Base-by-base conservation (phyloP, 331 rosid genomes). In the Malus hybrid region DNA sequence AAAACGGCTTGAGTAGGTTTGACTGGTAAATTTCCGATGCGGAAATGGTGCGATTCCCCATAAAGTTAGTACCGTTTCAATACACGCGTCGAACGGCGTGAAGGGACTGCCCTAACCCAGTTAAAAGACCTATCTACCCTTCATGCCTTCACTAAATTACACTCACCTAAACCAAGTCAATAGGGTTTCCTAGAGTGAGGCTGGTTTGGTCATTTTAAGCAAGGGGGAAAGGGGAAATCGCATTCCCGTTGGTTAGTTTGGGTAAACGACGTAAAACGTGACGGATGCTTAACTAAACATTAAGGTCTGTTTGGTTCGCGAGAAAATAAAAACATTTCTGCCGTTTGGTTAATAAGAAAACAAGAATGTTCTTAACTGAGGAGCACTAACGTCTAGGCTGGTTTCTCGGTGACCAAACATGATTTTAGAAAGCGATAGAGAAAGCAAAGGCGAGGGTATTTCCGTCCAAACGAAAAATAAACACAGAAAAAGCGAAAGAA, bases 261-360 rank as follows among this genome's bases (percentile, higher is more conserved):
- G 67, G 52, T 14, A 76, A 61, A 57, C 34, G 73, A 87, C 82
- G 79, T 52, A 69, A 69, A 24, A 27, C 74, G 70, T 66, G 67
- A 67, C 57, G 74, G 36, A 72, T 39, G 65, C 76, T 56, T 54
- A 80, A 76, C 69, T 0, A 55, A 57, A 27, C 20, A 14, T 24
- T 73, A 10, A 6, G 39, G 13, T 11, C 67, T 67, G 88, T 84
- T 82, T 83, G 84, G 65, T 83, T 86, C 70, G 61, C 70, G 61
- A 74, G 85, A 76, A 84, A 82, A 73, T 29, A 13, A 57, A 57
- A 27, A 39, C 64, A 63, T 78, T 70, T 33, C 36, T 20, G 65
- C 20, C 13, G 76, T 76, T 69, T 14, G 79, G 61, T 82, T 36
- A 44, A 66, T 31, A 27, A 67, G 76, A 29, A 20, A 27, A 66